These are phyloP conservation scores for Lyophyllum semitale DNA, from an alignment of 768 basidiomycete genomes.

Conservation along the genomic window DNA sequence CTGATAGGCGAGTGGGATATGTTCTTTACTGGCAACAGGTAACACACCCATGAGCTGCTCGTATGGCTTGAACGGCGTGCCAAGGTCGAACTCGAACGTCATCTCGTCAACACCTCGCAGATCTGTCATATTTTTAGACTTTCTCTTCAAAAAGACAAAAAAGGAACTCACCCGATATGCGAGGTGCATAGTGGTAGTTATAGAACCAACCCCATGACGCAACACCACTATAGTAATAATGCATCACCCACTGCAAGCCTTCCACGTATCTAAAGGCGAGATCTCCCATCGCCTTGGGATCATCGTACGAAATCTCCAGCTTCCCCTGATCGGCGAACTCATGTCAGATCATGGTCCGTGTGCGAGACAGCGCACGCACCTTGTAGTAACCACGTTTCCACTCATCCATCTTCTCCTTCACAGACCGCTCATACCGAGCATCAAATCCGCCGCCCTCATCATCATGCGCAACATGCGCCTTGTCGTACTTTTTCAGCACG, in stretches of 20 bases:
- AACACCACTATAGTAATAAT: conserved; percentile 97
- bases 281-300: conserved; percentile 66
- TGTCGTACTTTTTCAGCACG: conserved; percentile 86
- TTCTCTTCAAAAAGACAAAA: neutral
- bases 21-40: conserved; percentile 86
- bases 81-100: conserved; percentile 85
- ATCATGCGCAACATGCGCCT: conserved; percentile 74
- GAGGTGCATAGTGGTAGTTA: conserved; percentile 95
- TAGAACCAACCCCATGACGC: conserved; percentile 99
- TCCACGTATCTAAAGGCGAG: conserved; percentile 85
- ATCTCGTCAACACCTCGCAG: conserved; percentile 75
- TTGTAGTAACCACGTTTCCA: conserved; percentile 93
- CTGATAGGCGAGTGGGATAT: conserved; percentile 84
- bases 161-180: conserved; percentile 78
- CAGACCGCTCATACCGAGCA: conserved; percentile 67
- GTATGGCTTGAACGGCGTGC: conserved; percentile 88
- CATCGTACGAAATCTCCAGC: conserved; percentile 75
- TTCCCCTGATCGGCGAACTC: conserved; percentile 62
- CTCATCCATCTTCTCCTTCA: conserved; percentile 84
- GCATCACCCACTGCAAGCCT: conserved; percentile 98
- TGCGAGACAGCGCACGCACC: conserved; percentile 41
- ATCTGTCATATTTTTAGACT: conserved; percentile 28
- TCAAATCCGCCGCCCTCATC: conserved; percentile 79
- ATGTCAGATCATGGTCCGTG: neutral
- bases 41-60: conserved; percentile 98